phyloP scores from a whole-genome alignment of 1,284 basidiomycete species.

The Ceratorhiza oryzae-sativae region DNA sequence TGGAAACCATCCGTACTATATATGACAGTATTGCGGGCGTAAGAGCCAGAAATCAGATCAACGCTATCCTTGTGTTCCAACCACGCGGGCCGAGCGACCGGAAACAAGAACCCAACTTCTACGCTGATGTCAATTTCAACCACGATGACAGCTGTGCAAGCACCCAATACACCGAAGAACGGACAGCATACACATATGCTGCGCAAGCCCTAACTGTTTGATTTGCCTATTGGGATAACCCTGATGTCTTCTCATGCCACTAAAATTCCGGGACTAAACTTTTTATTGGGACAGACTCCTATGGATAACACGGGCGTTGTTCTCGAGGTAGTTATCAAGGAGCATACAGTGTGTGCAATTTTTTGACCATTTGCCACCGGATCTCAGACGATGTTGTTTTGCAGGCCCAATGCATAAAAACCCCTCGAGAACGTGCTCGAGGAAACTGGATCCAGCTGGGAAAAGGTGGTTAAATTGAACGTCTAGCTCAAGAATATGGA shows the following conservation, averaged over 20 bases:
- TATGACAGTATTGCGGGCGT: too few species aligned
- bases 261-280: constrained; percentile 64
- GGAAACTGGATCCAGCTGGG: constrained; percentile 63
- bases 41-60: not conserved
- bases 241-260: constrained; percentile 34
- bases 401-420: constrained; percentile 64
- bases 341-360: constrained; percentile 59
- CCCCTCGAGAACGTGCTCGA: constrained; percentile 61
- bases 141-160: constrained; percentile 44
- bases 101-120: too few species aligned
- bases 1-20: too few species aligned
- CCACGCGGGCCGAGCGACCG: not conserved
- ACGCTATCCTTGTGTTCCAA: not conserved
- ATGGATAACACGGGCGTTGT: constrained; percentile 57
- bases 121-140: not conserved
- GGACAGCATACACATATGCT: constrained; percentile 57
- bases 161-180: constrained; percentile 59
- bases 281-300: constrained; percentile 65
- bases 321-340: constrained; percentile 62
- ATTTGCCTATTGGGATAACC: not conserved
- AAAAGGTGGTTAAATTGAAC: constrained; percentile 64
- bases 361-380: not conserved
- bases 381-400: not conserved
- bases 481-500: constrained; percentile 67
- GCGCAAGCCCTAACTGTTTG: constrained; percentile 48